Conservation (phyloP, 768 basidiomycete genomes). For the Nidularia pulvinata region DNA sequence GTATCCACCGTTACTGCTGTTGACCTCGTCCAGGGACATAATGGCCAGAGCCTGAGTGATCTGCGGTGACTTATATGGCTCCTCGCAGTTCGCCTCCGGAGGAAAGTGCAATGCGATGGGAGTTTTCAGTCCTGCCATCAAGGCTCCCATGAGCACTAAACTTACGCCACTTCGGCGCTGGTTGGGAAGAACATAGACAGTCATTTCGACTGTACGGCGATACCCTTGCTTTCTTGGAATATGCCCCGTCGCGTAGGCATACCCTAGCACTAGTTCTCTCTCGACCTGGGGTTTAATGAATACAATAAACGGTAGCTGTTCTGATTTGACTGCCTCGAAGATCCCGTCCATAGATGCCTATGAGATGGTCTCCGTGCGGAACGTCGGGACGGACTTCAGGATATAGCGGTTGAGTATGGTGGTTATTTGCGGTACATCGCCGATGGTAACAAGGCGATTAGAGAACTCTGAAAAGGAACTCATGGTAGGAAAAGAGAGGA, state of each 20-base stretch:
- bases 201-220: conserved; percentile 16
- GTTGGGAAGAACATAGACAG: conserved; percentile 12
- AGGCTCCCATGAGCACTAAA: conserved; percentile 8
- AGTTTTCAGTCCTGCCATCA: neutral
- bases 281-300: neutral
- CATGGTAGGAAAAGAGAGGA: neutral
- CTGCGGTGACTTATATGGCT: neutral
- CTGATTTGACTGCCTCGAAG: neutral
- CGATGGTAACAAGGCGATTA: conserved; percentile 5
- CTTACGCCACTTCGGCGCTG: conserved; percentile 9
- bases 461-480: neutral
- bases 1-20: conserved; percentile 8
- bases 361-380: conserved; percentile 11
- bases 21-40: conserved; percentile 10
- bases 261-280: conserved; percentile 10
- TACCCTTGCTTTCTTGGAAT: conserved; percentile 14
- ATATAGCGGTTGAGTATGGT: conserved; percentile 17
- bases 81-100: neutral
- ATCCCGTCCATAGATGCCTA: conserved; percentile 1
- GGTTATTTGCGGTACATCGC: conserved; percentile 11
- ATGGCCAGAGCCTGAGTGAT: conserved; percentile 11
- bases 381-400: conserved; percentile 10
- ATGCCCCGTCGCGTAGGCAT: conserved; percentile 11
- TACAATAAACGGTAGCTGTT: neutral
- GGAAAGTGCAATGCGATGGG: neutral